phyloP scores from a whole-genome alignment of 2,329 filamentous ascomycete species.

The Clonostachys rhizophaga region DNA sequence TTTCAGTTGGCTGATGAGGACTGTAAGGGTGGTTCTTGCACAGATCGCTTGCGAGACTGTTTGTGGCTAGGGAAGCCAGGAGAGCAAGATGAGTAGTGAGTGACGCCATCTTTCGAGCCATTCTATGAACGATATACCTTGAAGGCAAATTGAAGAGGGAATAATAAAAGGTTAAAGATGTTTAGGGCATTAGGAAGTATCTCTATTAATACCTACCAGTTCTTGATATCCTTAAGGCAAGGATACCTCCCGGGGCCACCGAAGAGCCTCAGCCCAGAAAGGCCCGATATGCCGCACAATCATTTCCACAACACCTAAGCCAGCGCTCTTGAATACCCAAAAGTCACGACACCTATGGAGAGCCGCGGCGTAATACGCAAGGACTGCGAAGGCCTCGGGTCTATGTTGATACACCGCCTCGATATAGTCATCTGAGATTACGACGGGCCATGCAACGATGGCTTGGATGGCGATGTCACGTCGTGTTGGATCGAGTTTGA shows the following conservation, averaged over 20 bases:
- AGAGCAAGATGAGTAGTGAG: not conserved
- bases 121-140: too few relatives aligned
- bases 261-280: not conserved
- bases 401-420: constrained; percentile 22
- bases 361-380: constrained; percentile 36
- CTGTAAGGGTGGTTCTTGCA: not conserved
- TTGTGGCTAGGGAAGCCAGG: too few relatives aligned
- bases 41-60: too few relatives aligned
- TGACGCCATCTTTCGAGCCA: too few relatives aligned
- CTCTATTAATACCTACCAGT: too few relatives aligned
- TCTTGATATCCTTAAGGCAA: too few relatives aligned
- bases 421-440: constrained; percentile 19
- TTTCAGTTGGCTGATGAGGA: not conserved
- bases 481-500: not conserved
- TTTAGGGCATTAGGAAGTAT: too few relatives aligned
- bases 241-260: not conserved
- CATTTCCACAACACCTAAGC: not conserved
- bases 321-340: constrained; percentile 22
- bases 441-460: constrained; percentile 7
- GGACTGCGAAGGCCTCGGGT: constrained; percentile 30
- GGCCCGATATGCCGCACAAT: not conserved
- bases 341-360: constrained; percentile 24
- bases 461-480: constrained; percentile 2
- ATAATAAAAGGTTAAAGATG: too few relatives aligned
- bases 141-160: too few relatives aligned